A percentile compares a stretch with the other conserved stretches of the same genome.
Conservation (phyloP, 495 filamentous ascomycete genomes). For the Penicillium maclennaniae region DNA sequence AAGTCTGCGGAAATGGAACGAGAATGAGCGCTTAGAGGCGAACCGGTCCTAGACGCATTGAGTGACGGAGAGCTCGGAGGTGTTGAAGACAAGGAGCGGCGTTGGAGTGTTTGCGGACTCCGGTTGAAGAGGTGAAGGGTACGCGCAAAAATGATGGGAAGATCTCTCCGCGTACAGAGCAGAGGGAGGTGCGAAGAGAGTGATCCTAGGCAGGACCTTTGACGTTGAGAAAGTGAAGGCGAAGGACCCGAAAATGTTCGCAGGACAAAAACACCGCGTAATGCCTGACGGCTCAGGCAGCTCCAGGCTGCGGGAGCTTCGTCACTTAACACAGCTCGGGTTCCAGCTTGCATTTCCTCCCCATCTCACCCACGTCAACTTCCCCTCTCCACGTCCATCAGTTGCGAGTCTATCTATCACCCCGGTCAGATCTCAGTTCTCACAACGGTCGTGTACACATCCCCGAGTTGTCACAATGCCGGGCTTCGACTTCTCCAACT, state of each 20-base stretch:
- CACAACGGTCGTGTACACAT: slow-evolving; percentile 5
- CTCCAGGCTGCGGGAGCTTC: slow-evolving; percentile 44
- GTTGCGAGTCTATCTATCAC: neutral
- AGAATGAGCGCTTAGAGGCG: slow-evolving; percentile 35
- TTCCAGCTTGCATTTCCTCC: slow-evolving; percentile 18
- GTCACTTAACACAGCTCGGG: slow-evolving; percentile 34
- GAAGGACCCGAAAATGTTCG: slow-evolving; percentile 19
- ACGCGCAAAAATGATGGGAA: slow-evolving; percentile 40
- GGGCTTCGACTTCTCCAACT: slow-evolving; percentile 99
- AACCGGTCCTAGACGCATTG: slow-evolving; percentile 35
- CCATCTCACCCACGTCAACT: slow-evolving; percentile 12
- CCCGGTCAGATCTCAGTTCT: neutral
- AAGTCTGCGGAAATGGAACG: slow-evolving; percentile 40
- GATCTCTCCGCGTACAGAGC: slow-evolving; percentile 23
- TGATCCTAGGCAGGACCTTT: slow-evolving; percentile 3
- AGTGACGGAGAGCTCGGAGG: slow-evolving; percentile 30
- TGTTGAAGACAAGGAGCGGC: slow-evolving; percentile 38
- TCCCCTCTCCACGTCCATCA: slow-evolving; percentile 4
- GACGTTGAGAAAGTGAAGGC: slow-evolving; percentile 8
- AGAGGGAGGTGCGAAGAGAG: slow-evolving; percentile 10
- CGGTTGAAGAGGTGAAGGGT: slow-evolving; percentile 36
- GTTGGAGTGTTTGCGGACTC: slow-evolving; percentile 41
- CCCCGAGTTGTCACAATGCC: slow-evolving; percentile 62
- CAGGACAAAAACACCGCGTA: slow-evolving; percentile 34
- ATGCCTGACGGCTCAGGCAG: slow-evolving; percentile 33